Percentiles rank a stretch among this genome's conserved stretches.
Evolutionary conservation across 2,329 filamentous ascomycete genomes (phyloP).

Genomic region (Clarireedia monteithiana): DNA sequence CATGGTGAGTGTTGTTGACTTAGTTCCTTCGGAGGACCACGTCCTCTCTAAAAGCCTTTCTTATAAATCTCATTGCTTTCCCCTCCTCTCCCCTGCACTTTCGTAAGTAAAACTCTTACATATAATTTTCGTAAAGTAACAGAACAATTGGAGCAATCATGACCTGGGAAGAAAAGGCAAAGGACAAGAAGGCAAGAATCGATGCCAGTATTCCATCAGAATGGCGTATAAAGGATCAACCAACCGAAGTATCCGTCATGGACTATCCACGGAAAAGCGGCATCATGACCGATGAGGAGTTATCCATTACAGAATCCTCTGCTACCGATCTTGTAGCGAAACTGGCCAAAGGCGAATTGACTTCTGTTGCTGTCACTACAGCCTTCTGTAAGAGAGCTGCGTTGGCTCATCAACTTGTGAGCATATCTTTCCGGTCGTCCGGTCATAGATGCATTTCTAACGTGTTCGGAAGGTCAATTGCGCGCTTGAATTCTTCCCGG

Average conservation of each 20-base stretch:
- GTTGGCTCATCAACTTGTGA: slow-evolving; percentile 37
- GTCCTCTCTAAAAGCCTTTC: too few species aligned
- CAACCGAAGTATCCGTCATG: slow-evolving; percentile 49
- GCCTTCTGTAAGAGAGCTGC: slow-evolving; percentile 43
- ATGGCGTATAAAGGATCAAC: slow-evolving; percentile 45
- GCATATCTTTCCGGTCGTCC: not conserved
- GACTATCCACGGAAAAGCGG: slow-evolving; percentile 24
- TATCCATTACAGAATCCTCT: slow-evolving; percentile 29
- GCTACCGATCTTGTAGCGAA: slow-evolving; percentile 21
- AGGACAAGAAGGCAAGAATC: slow-evolving; percentile 29
- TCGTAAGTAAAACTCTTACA: too few species aligned
- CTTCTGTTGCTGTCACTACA: slow-evolving; percentile 32
- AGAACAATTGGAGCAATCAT: too few species aligned
- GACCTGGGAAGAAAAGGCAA: not conserved
- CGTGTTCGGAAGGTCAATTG: slow-evolving; percentile 26
- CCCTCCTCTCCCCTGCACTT: too few species aligned
- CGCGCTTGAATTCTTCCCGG: slow-evolving; percentile 40
- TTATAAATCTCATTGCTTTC: too few species aligned
- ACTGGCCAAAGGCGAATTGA: slow-evolving; percentile 19
- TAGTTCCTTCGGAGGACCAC: too few species aligned
- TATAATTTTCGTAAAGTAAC: too few species aligned
- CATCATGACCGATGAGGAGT: slow-evolving; percentile 35
- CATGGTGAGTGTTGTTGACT: too few species aligned
- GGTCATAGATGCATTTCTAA: not conserved
- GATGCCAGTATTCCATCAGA: slow-evolving; percentile 45